Evolutionary conservation across 2,329 filamentous ascomycete species (phyloP).

Genomic region (Dothistroma septosporum): DNA sequence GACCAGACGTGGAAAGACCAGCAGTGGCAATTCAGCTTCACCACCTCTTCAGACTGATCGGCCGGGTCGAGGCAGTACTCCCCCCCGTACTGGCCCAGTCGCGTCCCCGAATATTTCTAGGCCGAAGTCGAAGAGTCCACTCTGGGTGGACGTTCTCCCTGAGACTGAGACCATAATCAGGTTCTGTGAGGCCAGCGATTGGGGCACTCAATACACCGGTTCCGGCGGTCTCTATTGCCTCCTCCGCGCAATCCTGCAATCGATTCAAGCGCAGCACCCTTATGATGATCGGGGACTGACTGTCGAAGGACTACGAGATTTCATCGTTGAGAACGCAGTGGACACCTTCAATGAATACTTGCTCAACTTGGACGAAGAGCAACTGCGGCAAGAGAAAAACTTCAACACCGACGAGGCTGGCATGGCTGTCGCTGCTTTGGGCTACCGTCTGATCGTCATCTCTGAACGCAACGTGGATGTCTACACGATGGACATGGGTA

Average conservation of each 20-base stretch:
- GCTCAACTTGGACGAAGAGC: neutral
- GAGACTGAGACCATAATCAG: too few relatives aligned
- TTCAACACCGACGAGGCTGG: neutral
- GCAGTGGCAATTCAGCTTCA: too few relatives aligned
- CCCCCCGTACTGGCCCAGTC: too few relatives aligned
- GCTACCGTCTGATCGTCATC: neutral
- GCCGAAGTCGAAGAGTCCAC: too few relatives aligned
- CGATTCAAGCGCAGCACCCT: neutral
- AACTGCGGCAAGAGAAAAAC: neutral
- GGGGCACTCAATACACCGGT: neutral
- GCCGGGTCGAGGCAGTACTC: too few relatives aligned
- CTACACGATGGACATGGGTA: too few relatives aligned
- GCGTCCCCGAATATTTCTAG: too few relatives aligned
- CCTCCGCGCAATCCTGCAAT: neutral
- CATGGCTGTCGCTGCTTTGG: neutral
- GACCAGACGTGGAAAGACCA: too few relatives aligned
- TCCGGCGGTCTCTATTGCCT: neutral
- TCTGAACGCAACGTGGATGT: neutral
- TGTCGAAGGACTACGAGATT: neutral
- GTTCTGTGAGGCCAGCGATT: neutral
- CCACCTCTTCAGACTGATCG: too few relatives aligned
- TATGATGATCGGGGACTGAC: neutral
- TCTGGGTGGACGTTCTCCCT: too few relatives aligned
- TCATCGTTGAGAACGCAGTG: neutral
- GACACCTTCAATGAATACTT: neutral